These are phyloP conservation scores for Physocladia obscura DNA, from an alignment of 192 early-diverging fungal species.

Conservation along the genomic window DNA sequence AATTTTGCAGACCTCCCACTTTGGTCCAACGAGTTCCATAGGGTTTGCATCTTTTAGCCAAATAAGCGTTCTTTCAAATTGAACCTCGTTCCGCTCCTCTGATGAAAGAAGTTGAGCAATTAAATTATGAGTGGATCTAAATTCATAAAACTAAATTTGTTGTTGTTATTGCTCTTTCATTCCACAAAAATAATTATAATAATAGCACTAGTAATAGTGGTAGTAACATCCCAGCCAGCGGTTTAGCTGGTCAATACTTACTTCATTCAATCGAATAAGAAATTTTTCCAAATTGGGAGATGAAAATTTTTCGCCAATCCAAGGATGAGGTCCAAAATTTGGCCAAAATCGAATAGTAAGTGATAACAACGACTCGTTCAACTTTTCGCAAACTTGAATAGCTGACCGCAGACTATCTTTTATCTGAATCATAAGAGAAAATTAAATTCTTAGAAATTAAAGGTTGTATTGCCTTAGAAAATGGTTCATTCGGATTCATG, in stretches of 20 bases:
- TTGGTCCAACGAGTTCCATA: neutral
- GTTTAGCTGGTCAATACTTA: constrained; percentile 14
- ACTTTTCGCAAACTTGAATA: constrained; percentile 21
- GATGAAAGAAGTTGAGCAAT: constrained; percentile 9
- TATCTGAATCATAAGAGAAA: constrained; percentile 19
- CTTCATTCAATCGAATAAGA: constrained; percentile 33
- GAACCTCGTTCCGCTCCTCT: constrained; percentile 24
- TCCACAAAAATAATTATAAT: neutral
- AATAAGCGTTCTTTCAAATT: constrained; percentile 26
- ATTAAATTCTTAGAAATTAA: neutral
- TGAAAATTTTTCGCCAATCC: constrained; percentile 39
- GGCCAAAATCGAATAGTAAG: constrained; percentile 55
- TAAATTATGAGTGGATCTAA: constrained; percentile 30
- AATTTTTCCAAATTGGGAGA: constrained; percentile 20
- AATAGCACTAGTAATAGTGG: neutral
- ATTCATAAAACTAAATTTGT: constrained; percentile 39
- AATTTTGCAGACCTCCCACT: constrained; percentile 43
- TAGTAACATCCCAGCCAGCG: neutral
- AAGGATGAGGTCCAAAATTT: constrained; percentile 38
- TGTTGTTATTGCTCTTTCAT: neutral
- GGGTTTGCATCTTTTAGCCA: neutral
- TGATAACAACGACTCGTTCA: constrained; percentile 24
- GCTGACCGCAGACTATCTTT: constrained; percentile 36
- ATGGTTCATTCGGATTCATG: constrained; percentile 15
- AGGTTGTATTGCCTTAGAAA: constrained; percentile 31